These are phyloP conservation scores for Phialocephala sp. DNA, from an alignment of 2,329 filamentous ascomycete genomes.

Conservation along the genomic window DNA sequence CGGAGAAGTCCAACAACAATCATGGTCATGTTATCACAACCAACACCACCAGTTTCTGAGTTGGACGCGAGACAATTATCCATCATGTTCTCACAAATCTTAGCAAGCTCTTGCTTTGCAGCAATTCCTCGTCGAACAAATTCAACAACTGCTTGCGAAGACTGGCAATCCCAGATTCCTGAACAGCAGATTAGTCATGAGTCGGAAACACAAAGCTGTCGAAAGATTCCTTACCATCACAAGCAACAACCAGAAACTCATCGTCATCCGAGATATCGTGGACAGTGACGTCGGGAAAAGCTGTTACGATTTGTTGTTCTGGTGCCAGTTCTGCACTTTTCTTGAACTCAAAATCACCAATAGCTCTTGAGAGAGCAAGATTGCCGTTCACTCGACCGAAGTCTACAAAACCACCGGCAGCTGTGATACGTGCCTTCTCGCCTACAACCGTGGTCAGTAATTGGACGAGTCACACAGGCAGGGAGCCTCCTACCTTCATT, in stretches of 20 bases:
- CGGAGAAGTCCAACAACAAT: constrained; percentile 85
- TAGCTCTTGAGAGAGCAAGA: constrained; percentile 92
- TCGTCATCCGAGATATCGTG: constrained; percentile 93
- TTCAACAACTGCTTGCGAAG: constrained; percentile 94
- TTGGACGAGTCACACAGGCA: not conserved
- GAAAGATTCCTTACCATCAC: constrained; percentile 74
- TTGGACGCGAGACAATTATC: constrained; percentile 98
- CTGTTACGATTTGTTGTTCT: constrained; percentile 98
- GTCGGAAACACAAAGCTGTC: not conserved
- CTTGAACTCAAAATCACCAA: constrained; percentile 99
- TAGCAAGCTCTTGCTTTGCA: constrained; percentile 90
- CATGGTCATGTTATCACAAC: constrained; percentile 99
- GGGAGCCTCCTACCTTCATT: constrained; percentile 75
- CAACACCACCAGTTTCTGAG: constrained; percentile 96
- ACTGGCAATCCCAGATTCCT: constrained; percentile 99
- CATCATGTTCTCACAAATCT: constrained; percentile 99
- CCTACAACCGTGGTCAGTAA: constrained; percentile 54
- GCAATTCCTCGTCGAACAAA: constrained; percentile 97
- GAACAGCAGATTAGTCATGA: constrained; percentile 34
- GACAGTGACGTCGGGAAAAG: constrained; percentile 90
- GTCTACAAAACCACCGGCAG: constrained; percentile 96
- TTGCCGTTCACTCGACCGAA: constrained; percentile 99
- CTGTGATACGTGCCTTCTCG: constrained; percentile 94
- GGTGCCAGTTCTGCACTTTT: constrained; percentile 96
- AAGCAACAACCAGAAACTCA: constrained; percentile 92